Percentiles rank a stretch among this genome's conserved stretches.
phyloP scores from a whole-genome alignment of 495 filamentous ascomycete species.

The Immersiella caudata region DNA sequence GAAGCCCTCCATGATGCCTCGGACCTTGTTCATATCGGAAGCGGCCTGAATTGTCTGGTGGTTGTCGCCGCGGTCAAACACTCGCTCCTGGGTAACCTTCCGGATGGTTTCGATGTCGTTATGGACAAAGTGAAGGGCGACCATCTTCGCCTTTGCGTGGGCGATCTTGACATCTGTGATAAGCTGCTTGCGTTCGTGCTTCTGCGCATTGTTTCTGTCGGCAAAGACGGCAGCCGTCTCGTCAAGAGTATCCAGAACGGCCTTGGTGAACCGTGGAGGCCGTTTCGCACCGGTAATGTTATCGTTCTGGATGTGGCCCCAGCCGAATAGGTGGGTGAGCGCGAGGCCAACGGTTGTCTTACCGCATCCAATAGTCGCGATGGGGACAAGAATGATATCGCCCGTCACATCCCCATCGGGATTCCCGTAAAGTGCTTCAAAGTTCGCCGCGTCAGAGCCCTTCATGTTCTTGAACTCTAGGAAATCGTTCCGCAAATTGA shows the following conservation, averaged over 20 bases:
- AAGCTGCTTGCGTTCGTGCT: slow-evolving; percentile 82
- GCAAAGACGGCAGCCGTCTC: slow-evolving; percentile 75
- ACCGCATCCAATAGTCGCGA: slow-evolving; percentile 92
- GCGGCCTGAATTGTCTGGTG: slow-evolving; percentile 96
- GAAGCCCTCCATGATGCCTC: slow-evolving; percentile 96
- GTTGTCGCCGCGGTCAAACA: slow-evolving; percentile 87
- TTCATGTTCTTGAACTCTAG: slow-evolving; percentile 77
- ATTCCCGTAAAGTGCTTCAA: slow-evolving; percentile 39
- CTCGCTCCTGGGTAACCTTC: slow-evolving; percentile 73
- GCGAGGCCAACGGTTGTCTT: slow-evolving; percentile 93
- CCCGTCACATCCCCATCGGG: slow-evolving; percentile 48
- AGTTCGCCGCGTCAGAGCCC: slow-evolving; percentile 68
- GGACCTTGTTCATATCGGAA: slow-evolving; percentile 64
- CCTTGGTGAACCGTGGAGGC: slow-evolving; percentile 70
- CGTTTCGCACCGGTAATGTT: slow-evolving; percentile 82
- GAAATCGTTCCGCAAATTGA: slow-evolving; percentile 84
- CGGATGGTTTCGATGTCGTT: slow-evolving; percentile 69
- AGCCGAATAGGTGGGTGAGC: slow-evolving; percentile 79
- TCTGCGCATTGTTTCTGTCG: slow-evolving; percentile 91
- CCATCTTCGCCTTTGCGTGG: slow-evolving; percentile 65
- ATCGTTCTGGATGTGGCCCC: slow-evolving; percentile 97
- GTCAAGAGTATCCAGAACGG: slow-evolving; percentile 62
- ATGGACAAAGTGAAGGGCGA: slow-evolving; percentile 94
- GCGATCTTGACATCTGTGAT: slow-evolving; percentile 72
- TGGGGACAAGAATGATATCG: slow-evolving; percentile 78